Evolutionary conservation across 2,329 filamentous ascomycete species (phyloP), one percentile per base, ranked within the genome.

Genomic region (Allantophomopsis lycopodina): DNA sequence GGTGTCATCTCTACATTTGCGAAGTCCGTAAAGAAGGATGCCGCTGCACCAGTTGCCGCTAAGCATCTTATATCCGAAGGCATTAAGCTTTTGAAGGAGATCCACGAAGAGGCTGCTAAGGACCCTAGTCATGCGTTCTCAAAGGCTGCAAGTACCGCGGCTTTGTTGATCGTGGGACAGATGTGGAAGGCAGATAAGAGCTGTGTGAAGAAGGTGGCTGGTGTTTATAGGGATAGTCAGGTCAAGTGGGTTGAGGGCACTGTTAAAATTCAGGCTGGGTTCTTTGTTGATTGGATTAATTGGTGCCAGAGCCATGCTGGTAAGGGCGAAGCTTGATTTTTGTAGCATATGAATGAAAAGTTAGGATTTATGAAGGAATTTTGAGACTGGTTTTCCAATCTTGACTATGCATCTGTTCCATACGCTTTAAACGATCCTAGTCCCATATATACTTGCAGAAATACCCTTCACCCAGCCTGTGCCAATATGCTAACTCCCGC

Each of bases 221-320:
- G 64, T 42, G 63, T 82, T n/a, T 86, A 87, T 60, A 68, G 65
- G 2, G 62, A 68, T 46, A 78, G 77, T 12, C 68, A 79, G 58
- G 63, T 68, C 38, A 60, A 62, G 36, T 80, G 77, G 66, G 64
- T 79, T 43, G 61, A 63, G 47, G 71, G 71, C 28, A 66, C 69
- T 51, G 67, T 66, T 34, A 71, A 69, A 57, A 65, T 83, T 36
- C 76, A 79, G 58, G 66, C 70, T 16, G 66, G 66, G 1, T 80
- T 86, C 58, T 83, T 84, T 49, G 65, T 66, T 2, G 79, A 85
- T 44, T 86, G 79, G 79, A 67, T 77, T 46, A 83, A 84, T 52
- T 87, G 82, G 82, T 77, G 70, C 52, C 65, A 70, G 55, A 69
- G 65, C 41, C 60, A 66, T 50, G 63, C 32, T 32, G 37, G 23